Evolutionary conservation across 129 eudicot species (phyloP).

Genomic region (Lactuca saligna): DNA sequence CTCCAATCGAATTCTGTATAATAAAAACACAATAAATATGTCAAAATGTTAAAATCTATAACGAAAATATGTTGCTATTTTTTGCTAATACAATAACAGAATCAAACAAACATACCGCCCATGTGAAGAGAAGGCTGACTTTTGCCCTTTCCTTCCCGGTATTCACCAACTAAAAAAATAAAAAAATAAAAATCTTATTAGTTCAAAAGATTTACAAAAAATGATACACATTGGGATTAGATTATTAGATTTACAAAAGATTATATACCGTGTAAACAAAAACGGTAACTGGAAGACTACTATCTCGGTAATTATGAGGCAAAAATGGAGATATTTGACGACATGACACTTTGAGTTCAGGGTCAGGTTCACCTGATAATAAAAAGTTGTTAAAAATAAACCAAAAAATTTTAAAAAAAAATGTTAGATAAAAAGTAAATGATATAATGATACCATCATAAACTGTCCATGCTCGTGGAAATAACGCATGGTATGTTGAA

Average conservation of each 20-base stretch:
- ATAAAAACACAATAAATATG: not conserved
- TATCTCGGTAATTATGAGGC: conserved; percentile 89
- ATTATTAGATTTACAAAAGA: not conserved
- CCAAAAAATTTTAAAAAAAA: not conserved
- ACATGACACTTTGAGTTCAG: conserved; percentile 88
- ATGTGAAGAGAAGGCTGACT: conserved; percentile 93
- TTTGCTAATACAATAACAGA: not conserved
- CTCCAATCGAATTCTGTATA: conserved; percentile 89
- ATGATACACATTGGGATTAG: too few relatives aligned
- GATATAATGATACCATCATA: conserved; percentile 70
- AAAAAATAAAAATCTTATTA: conserved; percentile 12
- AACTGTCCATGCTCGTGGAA: conserved; percentile 96
- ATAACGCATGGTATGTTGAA: conserved; percentile 91
- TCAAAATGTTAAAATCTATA: too few relatives aligned
- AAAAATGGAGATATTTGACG: conserved; percentile 97
- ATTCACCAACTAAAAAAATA: conserved; percentile 68
- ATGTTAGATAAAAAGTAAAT: not conserved
- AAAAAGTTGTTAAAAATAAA: not conserved
- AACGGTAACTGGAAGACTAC: conserved; percentile 95
- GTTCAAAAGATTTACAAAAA: not conserved
- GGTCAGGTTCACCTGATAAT: conserved; percentile 74
- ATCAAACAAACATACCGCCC: conserved; percentile 70
- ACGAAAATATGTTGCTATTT: too few relatives aligned
- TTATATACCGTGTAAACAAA: conserved; percentile 86
- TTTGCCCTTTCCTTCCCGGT: conserved; percentile 97